Evolutionary conservation across 1,284 basidiomycete species (phyloP), one percentile per base, ranked within the genome.

Genomic region (Apiotrichum domesticum): DNA sequence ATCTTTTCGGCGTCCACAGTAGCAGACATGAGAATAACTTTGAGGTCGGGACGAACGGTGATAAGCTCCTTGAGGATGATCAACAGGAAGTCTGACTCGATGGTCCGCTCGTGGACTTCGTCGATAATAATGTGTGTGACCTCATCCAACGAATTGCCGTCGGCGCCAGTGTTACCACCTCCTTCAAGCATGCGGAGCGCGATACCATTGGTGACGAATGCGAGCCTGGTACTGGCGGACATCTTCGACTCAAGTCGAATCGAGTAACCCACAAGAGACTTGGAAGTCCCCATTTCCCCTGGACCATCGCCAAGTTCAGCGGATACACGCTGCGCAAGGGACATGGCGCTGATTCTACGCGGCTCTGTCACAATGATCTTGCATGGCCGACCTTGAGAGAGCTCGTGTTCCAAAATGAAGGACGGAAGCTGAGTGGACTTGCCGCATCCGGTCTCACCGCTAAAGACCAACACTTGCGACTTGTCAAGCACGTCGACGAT

Each of bases 351-450:
- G 66, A 99, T 99, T 55, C 95, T 85, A 33, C 96, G 83, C 1
- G 96, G 96, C 68, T 99, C 95, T 3, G 95, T 98, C 63, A 94
- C 96, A 68, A 87, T 92, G 64, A 99, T 90, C 75, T 88, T 95
- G 80, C 93, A 97, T 51, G 85, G 82, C 64, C 82, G 83, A 15
- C 94, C 95, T 57, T 82, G 82, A 5, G 86, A 83, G 14, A 98
- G 82, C 53, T 90, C 86, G 69, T 96, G 85, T 73, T 99, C 96
- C 8, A 99, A 81, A 59, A 98, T 88, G 78, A 92, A 98, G 0
- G 90, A 83, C 1, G 96, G 96, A 3, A 98, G 84, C 78, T 98
- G 96, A 0, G 96, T 98, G 1, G 94, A 97, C 78, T 99, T 99
- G 13, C 95, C 96, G 68, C 92, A 99, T 66, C 96, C 96, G 4